Evolutionary conservation across 2,329 filamentous ascomycete species (phyloP), one percentile per base, ranked within the genome.

Genomic region (Sporothrix curviconia): DNA sequence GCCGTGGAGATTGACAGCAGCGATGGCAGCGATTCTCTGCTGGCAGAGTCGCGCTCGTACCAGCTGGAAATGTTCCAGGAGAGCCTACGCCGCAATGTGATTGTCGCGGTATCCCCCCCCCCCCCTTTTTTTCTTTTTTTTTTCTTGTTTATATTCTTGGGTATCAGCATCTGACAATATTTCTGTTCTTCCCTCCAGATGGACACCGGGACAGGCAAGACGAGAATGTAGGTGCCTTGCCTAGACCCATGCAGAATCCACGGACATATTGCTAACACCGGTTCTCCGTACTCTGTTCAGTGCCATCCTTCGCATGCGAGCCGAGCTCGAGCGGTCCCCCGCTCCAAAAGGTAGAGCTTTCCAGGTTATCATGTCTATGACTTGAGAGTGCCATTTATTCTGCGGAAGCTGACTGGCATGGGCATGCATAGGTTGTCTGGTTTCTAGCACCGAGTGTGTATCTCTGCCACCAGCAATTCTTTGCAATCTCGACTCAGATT

Each of bases 151-250:
- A n/a, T n/a, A n/a, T n/a, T n/a, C n/a, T n/a, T n/a, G n/a, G n/a
- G n/a, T n/a, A n/a, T n/a, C n/a, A n/a, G n/a, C 7, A 19, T 30
- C 4, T 6, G n/a, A 14, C 9, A 25, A 4, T n/a, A 9, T 19
- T 6, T 17, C 4, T 12, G 34, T 52, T 17, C 30, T 22, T 32
- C 28, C 40, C 14, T 12, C 56, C 60, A 87, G 86, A 91, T 91
- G 87, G 87, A 89, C 61, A 92, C 88, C 0, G 88, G 88, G 1
- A 89, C 82, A 62, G 88, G 88, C 2, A 92, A 92, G 68, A 91
- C 88, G 3, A 84, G 87, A 62, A 81, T 91, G 86, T 89, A 78
- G 71, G 79, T 42, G 47, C 37, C 14, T 25, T 14, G 22, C 9
- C 14, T 39, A 53, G 17, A 34, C 22, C 8, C 24, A 9, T 25